Conservation (phyloP, 1,284 basidiomycete genomes). For the Coniferiporia sulphurascens region DNA sequence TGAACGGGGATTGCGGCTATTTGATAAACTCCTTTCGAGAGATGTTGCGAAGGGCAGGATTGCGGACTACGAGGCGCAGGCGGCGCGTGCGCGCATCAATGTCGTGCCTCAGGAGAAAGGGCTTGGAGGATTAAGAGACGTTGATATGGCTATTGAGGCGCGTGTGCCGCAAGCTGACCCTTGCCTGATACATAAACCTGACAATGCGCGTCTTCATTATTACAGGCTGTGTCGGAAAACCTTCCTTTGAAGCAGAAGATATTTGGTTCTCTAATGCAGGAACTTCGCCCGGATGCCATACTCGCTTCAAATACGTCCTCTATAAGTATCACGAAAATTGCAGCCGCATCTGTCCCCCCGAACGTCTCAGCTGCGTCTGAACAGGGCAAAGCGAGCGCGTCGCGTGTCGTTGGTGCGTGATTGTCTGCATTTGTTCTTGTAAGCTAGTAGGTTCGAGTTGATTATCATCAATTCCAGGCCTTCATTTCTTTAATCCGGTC, state of each 20-base stretch:
- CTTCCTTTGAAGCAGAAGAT: conserved; percentile 77
- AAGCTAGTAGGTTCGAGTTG: conserved; percentile 10
- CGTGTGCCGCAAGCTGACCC: conserved; percentile 20
- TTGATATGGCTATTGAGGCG: conserved; percentile 89
- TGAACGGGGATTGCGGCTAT: conserved; percentile 62
- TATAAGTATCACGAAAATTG: conserved; percentile 93
- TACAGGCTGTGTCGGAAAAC: conserved; percentile 85
- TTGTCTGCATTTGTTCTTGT: conserved; percentile 26
- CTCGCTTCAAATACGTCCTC: conserved; percentile 93
- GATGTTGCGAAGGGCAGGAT: conserved; percentile 84
- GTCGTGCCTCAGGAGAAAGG: conserved; percentile 46
- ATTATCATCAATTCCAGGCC: conserved; percentile 39
- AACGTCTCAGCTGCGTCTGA: conserved; percentile 54
- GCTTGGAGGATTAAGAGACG: conserved; percentile 59
- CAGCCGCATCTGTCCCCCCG: conserved; percentile 65
- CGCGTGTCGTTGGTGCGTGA: conserved; percentile 76
- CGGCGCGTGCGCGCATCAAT: conserved; percentile 61
- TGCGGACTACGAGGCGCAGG: conserved; percentile 68
- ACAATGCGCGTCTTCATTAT: neutral
- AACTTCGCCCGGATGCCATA: conserved; percentile 71
- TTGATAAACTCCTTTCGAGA: conserved; percentile 82
- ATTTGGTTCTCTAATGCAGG: conserved; percentile 67
- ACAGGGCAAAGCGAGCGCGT: conserved; percentile 55
- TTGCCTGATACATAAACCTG: neutral
- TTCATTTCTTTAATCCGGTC: conserved; percentile 96